Base-by-base conservation (phyloP, 1,284 basidiomycete genomes). In the Ganoderma boninense region DNA sequence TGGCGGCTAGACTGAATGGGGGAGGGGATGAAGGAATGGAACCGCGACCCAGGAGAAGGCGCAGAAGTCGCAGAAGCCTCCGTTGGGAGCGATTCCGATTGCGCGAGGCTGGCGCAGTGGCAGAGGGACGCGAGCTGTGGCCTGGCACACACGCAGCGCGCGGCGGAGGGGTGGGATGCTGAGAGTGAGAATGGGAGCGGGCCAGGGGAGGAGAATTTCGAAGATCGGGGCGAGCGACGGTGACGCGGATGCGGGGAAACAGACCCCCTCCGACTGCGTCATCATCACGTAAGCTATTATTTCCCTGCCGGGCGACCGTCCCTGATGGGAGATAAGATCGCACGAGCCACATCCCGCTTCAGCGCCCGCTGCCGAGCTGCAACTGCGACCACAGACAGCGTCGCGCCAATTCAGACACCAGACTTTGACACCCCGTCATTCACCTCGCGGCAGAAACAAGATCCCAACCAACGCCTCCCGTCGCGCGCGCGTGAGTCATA, bases 291-390 rank as follows among this genome's bases (percentile, higher is more conserved):
- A 32, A n/a, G n/a, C n/a, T 4, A 4, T 4, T 2, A 32, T 73
- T 71, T 66, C 38, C 57, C 64, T 56, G 44, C 42, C 40, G 18
- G 20, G 35, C 46, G n/a, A 44, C 67, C 60, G 64, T 57, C 66
- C 70, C 66, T 73, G 72, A 73, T 70, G 70, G 60, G 65, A 72
- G 71, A 72, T 72, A 71, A 71, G 68, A 71, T 71, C 68, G 57
- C 57, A 52, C 49, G 6, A 40, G 44, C 43, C 64, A 64, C 65
- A 52, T 32, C 14, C 23, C 66, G n/a, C n/a, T 32, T 62, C 61
- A 23, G 23, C 61, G 61, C 61, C 42, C 42, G 64, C 64, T 26
- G 52, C 49, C 64, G 61, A 44, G 10, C 4, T 10, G 29, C 29
- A 29, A 64, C 46, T n/a, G 44, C 29, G 57, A 60, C 57, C n/a